phyloP scores from a whole-genome alignment of 768 basidiomycete genomes.

The Psilocybe sp. region DNA sequence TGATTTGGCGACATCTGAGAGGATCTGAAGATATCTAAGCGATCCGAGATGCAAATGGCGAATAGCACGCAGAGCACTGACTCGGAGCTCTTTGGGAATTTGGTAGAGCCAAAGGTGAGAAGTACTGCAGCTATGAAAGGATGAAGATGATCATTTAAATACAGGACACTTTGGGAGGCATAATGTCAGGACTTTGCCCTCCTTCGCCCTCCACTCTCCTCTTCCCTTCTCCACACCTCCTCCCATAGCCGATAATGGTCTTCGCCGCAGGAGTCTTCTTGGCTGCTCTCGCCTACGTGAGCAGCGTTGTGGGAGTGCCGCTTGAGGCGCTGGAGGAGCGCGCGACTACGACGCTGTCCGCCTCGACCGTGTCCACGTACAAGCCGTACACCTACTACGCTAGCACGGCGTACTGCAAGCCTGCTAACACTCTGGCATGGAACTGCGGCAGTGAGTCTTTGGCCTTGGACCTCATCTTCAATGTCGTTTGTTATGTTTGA shows the following conservation, averaged over 20 bases:
- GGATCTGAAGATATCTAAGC: too few relatives aligned
- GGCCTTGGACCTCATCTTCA: too few relatives aligned
- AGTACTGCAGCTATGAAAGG: too few relatives aligned
- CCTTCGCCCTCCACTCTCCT: slow-evolving; percentile 2
- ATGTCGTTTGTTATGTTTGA: not conserved
- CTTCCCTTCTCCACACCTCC: not conserved
- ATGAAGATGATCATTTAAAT: too few relatives aligned
- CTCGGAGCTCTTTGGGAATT: too few relatives aligned
- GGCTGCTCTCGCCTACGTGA: slow-evolving; percentile 15
- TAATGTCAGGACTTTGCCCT: not conserved
- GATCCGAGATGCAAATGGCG: too few relatives aligned
- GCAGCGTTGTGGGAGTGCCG: slow-evolving; percentile 20
- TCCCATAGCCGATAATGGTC: slow-evolving; percentile 2
- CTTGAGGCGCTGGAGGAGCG: slow-evolving; percentile 13
- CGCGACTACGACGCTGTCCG: slow-evolving; percentile 32
- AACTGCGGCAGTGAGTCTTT: slow-evolving; percentile 37
- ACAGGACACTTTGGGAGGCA: too few relatives aligned
- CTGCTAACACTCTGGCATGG: slow-evolving; percentile 44
- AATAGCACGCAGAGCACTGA: too few relatives aligned
- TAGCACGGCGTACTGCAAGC: slow-evolving; percentile 44
- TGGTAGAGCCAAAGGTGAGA: too few relatives aligned
- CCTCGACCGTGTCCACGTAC: slow-evolving; percentile 37
- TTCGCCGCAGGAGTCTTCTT: slow-evolving; percentile 8
- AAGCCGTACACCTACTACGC: slow-evolving; percentile 48
- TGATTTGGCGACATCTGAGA: too few relatives aligned